These are phyloP conservation scores for Phytophthora brassicae DNA, from an alignment of 352 stramenopile genomes.

Conservation along the genomic window DNA sequence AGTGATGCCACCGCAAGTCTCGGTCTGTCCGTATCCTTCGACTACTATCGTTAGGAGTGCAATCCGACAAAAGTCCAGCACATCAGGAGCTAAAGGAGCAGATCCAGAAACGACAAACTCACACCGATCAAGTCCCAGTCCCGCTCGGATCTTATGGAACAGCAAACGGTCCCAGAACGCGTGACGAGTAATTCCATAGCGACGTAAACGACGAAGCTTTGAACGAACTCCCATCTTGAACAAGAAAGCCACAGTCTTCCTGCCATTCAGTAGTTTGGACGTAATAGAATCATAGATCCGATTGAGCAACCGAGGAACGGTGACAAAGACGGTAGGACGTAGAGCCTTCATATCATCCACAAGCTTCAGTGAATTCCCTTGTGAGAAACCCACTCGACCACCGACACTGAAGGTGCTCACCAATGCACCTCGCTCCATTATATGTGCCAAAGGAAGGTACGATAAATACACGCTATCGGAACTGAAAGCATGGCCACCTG, in stretches of 20 bases:
- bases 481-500: slow-evolving; percentile 30
- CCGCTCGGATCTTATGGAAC: slow-evolving; percentile 93
- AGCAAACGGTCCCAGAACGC: slow-evolving; percentile 93
- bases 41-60: slow-evolving; percentile 86
- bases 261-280: slow-evolving; percentile 49
- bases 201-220: slow-evolving; percentile 66
- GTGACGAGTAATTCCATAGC: slow-evolving; percentile 50
- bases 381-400: slow-evolving; percentile 91
- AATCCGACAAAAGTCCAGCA: slow-evolving; percentile 95
- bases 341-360: slow-evolving; percentile 92
- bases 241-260: slow-evolving; percentile 78
- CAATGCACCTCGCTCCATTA: slow-evolving; percentile 90
- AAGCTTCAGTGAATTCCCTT: slow-evolving; percentile 87
- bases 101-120: slow-evolving; percentile 93
- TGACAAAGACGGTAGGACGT: slow-evolving; percentile 91
- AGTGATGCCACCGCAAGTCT: slow-evolving; percentile 90
- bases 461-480: slow-evolving; percentile 91
- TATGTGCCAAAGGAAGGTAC: slow-evolving; percentile 96
- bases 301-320: slow-evolving; percentile 95
- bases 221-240: slow-evolving; percentile 78
- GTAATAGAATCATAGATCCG: slow-evolving; percentile 96
- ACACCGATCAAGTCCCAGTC: slow-evolving; percentile 85
- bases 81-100: slow-evolving; percentile 90
- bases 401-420: slow-evolving; percentile 68
- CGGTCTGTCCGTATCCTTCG: slow-evolving; percentile 97